A percentile compares a stretch with the other conserved stretches of the same genome.
Evolutionary conservation across 352 stramenopile genomes (phyloP).

Genomic region (Phytophthora fragariaefolia): DNA sequence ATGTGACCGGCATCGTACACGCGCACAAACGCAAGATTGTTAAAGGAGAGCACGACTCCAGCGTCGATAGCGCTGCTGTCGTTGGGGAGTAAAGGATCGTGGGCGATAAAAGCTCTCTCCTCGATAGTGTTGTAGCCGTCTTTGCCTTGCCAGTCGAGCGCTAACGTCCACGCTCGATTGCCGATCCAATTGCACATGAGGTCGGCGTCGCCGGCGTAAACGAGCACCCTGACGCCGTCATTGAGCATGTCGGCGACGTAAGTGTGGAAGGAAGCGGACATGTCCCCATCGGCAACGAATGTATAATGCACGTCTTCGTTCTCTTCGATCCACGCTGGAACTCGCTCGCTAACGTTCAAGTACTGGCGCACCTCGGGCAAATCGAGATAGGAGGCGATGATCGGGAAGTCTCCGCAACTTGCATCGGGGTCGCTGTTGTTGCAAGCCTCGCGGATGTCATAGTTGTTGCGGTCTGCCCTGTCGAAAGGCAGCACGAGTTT

Average conservation of each 20-base stretch:
- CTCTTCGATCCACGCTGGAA: slow-evolving; percentile 79
- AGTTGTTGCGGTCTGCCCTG: slow-evolving; percentile 42
- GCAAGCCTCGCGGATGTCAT: slow-evolving; percentile 53
- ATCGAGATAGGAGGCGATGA: slow-evolving; percentile 73
- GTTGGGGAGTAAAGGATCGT: slow-evolving; percentile 35
- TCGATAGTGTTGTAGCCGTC: slow-evolving; percentile 71
- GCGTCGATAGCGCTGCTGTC: slow-evolving; percentile 19
- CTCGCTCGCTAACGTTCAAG: slow-evolving; percentile 42
- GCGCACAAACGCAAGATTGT: slow-evolving; percentile 59
- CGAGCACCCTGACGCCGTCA: slow-evolving; percentile 50
- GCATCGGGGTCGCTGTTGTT: slow-evolving; percentile 34
- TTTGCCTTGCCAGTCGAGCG: slow-evolving; percentile 90
- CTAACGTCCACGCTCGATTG: slow-evolving; percentile 92
- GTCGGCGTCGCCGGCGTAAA: slow-evolving; percentile 96
- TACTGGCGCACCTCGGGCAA: slow-evolving; percentile 37
- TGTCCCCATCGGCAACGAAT: slow-evolving; percentile 85
- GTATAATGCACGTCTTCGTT: slow-evolving; percentile 89
- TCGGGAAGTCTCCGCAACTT: slow-evolving; percentile 53
- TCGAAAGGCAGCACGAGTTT: slow-evolving; percentile 54
- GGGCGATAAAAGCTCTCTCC: slow-evolving; percentile 39
- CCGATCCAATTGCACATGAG: slow-evolving; percentile 97
- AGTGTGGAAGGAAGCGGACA: slow-evolving; percentile 91
- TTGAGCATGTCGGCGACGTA: slow-evolving; percentile 88
- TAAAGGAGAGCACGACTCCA: slow-evolving; percentile 44
- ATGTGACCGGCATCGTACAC: slow-evolving; percentile 64